Base-by-base conservation (phyloP, 345 rosid genomes). In the Triadica sebifera region DNA sequence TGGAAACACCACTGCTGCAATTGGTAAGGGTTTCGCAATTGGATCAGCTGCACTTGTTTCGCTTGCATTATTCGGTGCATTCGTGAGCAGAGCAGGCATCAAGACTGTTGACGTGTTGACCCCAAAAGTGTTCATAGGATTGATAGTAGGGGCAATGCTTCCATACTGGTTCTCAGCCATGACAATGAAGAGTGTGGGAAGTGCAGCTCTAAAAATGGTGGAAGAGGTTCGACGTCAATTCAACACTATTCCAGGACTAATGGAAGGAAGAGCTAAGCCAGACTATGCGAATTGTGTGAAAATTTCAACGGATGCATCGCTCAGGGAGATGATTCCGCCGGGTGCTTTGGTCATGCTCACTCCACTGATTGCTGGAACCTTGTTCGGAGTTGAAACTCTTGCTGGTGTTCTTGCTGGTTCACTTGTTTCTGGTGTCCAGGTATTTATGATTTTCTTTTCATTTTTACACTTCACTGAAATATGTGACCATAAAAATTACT, bases 101-200 rank as follows among this genome's bases (percentile, higher is more conserved):
- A 67, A 77, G 38, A 4, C 86, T 1, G 95, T 90, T 0, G 89
- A 90, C 60, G 85, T 88, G 25, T 71, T 87, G 79, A 87, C 89
- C 2, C 95, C 95, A 5, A 90, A 88, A 83, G 92, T 85, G 62
- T 88, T 90, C 82, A 85, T 88, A 0, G 92, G 92, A 22, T 81
- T 88, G 57, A 66, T 88, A 9, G 88, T 87, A 4, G 94, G 92
- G 20, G 95, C 95, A 29, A 88, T 88, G 94, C 95, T 90, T 55
- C 95, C 89, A 0, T 90, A 81, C 86, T 84, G 94, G 92, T 88
- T 88, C 74, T 90, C 92, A 0, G 87, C 94, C 75, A 84, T 84
- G 92, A 87, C 92, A 72, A 88, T 90, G 95, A 90, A 90, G 83
- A 88, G 92, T 16, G 92, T 90, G 3, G 95, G 95, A 64, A 90